These are phyloP conservation scores for Candida saitoana DNA, from an alignment of 805 yeast species.

Conservation along the genomic window DNA sequence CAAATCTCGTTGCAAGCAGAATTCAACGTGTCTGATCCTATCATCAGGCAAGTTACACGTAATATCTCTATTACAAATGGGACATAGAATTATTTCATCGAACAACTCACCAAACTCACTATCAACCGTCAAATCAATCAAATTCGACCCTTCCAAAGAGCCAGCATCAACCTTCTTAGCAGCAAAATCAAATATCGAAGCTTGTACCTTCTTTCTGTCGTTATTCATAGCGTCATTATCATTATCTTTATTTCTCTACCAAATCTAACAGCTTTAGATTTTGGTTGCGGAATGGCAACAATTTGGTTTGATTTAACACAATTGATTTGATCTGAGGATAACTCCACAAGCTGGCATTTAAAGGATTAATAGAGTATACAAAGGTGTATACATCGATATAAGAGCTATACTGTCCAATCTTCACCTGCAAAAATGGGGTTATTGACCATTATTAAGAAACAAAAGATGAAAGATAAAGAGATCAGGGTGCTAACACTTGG, in stretches of 20 bases:
- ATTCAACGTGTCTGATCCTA: conserved; percentile 53
- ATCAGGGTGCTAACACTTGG: conserved; percentile 75
- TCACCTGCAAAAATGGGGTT: conserved; percentile 65
- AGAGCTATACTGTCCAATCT: neutral
- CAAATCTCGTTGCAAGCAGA: conserved; percentile 35
- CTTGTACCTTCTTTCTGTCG: conserved; percentile 14
- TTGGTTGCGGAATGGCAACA: no score
- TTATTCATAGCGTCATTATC: conserved; percentile 2
- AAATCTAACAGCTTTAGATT: neutral
- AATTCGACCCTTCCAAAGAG: neutral
- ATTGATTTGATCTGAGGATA: neutral
- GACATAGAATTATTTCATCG: conserved; percentile 34
- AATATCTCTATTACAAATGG: conserved; percentile 45
- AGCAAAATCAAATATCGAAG: conserved; percentile 23
- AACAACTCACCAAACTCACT: neutral
- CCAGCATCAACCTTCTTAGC: conserved; percentile 1
- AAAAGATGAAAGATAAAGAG: conserved; percentile 75
- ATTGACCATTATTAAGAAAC: conserved; percentile 73
- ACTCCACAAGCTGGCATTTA: neutral
- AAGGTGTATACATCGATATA: neutral
- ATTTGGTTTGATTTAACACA: no score
- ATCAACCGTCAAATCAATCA: conserved; percentile 3
- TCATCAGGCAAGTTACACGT: conserved; percentile 35
- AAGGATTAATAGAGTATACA: neutral
- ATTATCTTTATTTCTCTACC: neutral